Base-by-base conservation (phyloP, 108 stramenopile species). In the Stephanodiscus triporus region DNA sequence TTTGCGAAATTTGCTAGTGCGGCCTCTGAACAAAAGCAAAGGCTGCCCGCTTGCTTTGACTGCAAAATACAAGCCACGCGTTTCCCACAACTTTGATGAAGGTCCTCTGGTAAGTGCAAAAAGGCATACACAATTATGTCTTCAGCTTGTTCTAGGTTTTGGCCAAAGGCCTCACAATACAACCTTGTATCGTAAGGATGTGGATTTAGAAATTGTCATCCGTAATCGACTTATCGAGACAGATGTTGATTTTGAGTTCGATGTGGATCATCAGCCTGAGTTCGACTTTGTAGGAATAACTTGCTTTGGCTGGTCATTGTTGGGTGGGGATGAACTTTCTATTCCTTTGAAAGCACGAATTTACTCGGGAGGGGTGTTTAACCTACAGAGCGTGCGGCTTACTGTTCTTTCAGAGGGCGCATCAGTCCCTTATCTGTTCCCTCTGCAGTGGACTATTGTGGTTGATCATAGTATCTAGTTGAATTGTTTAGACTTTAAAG, bases 251-350 rank as follows among this genome's bases (percentile, higher is more conserved):
- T 92, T 95, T 68, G 76, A 85, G 26, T 82, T 91, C 56, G 70
- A 70, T 22, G n/a, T 90, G 38, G 82, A 84, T 37, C 57, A 81
- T n/a, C 74, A 76, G 59, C 64, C 61, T 24, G 38, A 60, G 17
- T 82, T 90, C 61, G 89, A 91, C 68, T 83, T 89, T 64, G 72
- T 81, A 54, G 93, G 93, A 36, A 56, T 77, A 16, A 73, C 86
- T 34, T 47, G 24, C 36, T 81, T 90, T 27, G 45, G 55, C 14
- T 68, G 77, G 55, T 68, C 59, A 2, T 72, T 94, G 16, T 34
- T 74, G 0, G 85, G 86, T 45, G 85, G 82, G 34, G 88, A 88
- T 66, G 84, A 83, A 63, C 63, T 88, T 9, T 63, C 48, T 34
- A 70, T 94, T 47, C 86, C 89, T 6, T 30, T 94, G 40, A 83